A percentile compares a stretch with the other conserved stretches of the same genome.
These are phyloP conservation scores for Entophlyctis luteolus DNA, from an alignment of 192 early-diverging fungal species.

Conservation along the genomic window DNA sequence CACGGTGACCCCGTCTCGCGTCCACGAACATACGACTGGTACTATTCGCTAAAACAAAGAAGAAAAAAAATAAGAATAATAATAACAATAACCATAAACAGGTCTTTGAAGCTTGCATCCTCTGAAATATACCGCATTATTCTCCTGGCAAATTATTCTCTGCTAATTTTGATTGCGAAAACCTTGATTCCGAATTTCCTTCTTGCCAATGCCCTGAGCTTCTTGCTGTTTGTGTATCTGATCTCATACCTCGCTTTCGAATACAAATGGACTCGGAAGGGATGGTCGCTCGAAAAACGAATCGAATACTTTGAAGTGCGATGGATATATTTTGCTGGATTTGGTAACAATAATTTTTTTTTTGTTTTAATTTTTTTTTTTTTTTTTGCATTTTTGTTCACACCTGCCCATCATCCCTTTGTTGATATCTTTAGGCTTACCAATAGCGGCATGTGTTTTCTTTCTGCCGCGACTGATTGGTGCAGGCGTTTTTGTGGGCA, in stretches of 20 bases:
- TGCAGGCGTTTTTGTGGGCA: constrained; percentile 44
- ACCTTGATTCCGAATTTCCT: constrained; percentile 32
- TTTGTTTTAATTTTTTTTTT: not conserved
- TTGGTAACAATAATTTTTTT: constrained; percentile 41
- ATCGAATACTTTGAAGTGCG: constrained; percentile 54
- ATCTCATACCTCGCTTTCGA: constrained; percentile 52
- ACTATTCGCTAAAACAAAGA: not conserved
- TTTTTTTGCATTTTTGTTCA: not conserved
- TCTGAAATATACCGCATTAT: constrained; percentile 45
- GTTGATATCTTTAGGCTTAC: constrained; percentile 32
- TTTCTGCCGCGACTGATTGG: constrained; percentile 47
- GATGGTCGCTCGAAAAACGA: constrained; percentile 50
- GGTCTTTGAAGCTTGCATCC: constrained; percentile 33
- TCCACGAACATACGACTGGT: constrained; percentile 35
- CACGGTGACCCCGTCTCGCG: constrained; percentile 33
- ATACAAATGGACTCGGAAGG: constrained; percentile 50
- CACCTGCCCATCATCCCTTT: not conserved
- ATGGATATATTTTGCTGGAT: constrained; percentile 63
- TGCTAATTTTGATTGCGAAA: constrained; percentile 28
- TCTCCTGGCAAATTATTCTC: constrained; percentile 45
- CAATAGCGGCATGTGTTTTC: constrained; percentile 42
- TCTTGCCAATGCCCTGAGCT: constrained; percentile 36
- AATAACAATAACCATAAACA: not conserved
- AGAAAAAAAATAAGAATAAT: not conserved
- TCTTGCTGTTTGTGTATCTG: constrained; percentile 43